phyloP scores from a whole-genome alignment of 2,329 filamentous ascomycete species.

The Curvularia sp. region DNA sequence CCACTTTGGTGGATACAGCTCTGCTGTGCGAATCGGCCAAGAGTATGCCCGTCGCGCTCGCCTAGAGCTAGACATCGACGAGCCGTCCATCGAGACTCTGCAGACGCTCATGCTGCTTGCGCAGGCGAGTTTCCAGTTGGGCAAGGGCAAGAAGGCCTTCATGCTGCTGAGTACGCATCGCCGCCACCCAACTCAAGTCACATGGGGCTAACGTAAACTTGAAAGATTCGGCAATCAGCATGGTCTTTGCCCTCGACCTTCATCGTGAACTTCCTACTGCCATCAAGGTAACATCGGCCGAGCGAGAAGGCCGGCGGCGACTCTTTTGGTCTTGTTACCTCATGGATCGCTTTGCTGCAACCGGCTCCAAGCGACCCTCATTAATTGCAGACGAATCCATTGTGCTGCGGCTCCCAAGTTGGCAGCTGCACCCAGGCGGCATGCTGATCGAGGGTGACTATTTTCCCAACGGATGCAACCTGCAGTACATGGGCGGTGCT shows the following conservation, averaged over 20 bases:
- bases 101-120: constrained; percentile 78
- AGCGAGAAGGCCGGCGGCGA: constrained; percentile 78
- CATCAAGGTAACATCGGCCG: constrained; percentile 67
- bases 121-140: constrained; percentile 76
- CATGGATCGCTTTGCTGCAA: constrained; percentile 82
- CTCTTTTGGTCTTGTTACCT: constrained; percentile 90
- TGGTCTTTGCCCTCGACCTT: constrained; percentile 81
- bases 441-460: constrained; percentile 77
- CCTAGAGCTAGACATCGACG: constrained; percentile 75
- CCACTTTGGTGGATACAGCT: constrained; percentile 70
- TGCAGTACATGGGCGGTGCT: constrained; percentile 73
- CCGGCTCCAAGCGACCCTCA: constrained; percentile 82
- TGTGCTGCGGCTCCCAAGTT: constrained; percentile 75
- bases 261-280: constrained; percentile 76
- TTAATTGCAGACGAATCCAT: constrained; percentile 80
- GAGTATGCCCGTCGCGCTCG: constrained; percentile 76
- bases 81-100: constrained; percentile 78
- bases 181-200: background rate
- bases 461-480: constrained; percentile 79
- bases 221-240: constrained; percentile 75
- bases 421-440: constrained; percentile 67
- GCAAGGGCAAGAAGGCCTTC: constrained; percentile 83
- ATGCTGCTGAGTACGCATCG: constrained; percentile 74
- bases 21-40: constrained; percentile 71
- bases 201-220: constrained; percentile 25